phyloP scores from a whole-genome alignment of 73 alveolate species.

The Diophrys sp. region DNA sequence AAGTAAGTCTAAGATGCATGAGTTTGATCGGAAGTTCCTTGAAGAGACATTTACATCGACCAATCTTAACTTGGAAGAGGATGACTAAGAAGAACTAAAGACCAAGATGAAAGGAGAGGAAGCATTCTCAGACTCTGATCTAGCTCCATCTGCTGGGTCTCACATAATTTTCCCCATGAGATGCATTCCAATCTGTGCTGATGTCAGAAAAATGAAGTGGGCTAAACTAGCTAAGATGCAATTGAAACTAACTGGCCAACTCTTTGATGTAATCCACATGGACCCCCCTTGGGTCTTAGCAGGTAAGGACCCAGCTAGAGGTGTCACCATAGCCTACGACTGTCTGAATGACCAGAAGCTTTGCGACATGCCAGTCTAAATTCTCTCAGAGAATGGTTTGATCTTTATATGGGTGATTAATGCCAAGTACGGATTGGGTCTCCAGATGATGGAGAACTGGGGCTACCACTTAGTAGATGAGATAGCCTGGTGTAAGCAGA shows the following conservation, averaged over 20 bases:
- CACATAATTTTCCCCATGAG: neutral
- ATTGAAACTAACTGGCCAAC: slow-evolving; percentile 41
- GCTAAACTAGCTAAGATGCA: slow-evolving; percentile 19
- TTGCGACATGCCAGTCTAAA: slow-evolving; percentile 56
- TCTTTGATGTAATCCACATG: slow-evolving; percentile 87
- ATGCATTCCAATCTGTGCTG: neutral
- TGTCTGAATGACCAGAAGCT: slow-evolving; percentile 69
- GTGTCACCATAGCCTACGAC: slow-evolving; percentile 82
- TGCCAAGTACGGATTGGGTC: slow-evolving; percentile 74
- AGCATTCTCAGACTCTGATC: neutral
- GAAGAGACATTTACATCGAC: too few species aligned
- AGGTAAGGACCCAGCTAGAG: slow-evolving; percentile 53
- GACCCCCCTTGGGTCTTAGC: slow-evolving; percentile 94
- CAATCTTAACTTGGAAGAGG: too few species aligned
- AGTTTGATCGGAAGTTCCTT: too few species aligned
- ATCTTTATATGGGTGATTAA: slow-evolving; percentile 83
- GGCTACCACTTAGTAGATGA: slow-evolving; percentile 82
- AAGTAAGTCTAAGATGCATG: too few species aligned
- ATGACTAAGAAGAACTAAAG: too few species aligned
- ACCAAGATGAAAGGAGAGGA: too few species aligned
- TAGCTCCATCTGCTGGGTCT: neutral
- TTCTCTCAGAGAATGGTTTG: slow-evolving; percentile 68
- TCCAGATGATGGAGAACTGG: slow-evolving; percentile 67
- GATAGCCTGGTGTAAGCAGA: slow-evolving; percentile 82
- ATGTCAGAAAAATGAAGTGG: neutral